These are phyloP conservation scores for Hypoxylon lienhwacheense DNA, from an alignment of 495 filamentous ascomycete species.

Conservation along the genomic window DNA sequence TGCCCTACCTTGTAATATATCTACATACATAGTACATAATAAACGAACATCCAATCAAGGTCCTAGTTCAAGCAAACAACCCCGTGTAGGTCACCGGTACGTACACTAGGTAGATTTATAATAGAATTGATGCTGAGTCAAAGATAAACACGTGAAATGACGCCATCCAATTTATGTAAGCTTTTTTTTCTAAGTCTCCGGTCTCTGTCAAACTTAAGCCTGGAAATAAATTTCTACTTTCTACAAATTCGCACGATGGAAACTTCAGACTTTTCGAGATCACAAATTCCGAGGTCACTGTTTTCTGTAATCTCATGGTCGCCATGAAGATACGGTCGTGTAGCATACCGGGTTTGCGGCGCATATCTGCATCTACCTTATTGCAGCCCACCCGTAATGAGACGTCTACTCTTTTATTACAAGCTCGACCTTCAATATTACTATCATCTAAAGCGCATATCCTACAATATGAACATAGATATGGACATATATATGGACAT, in stretches of 20 bases:
- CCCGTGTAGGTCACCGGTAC: too few species aligned
- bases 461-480: too few species aligned
- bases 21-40: too few species aligned
- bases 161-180: background rate
- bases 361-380: constrained; percentile 20
- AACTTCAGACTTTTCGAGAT: constrained; percentile 1
- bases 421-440: constrained; percentile 20
- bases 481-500: too few species aligned
- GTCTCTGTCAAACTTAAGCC: constrained; percentile 3
- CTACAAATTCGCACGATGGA: constrained; percentile 12
- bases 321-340: constrained; percentile 20
- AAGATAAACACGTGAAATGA: constrained; percentile 1
- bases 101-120: too few species aligned
- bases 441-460: background rate
- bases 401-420: constrained; percentile 6
- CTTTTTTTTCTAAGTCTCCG: background rate
- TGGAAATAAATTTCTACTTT: too few species aligned
- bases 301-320: background rate
- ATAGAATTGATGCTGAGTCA: background rate
- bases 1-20: too few species aligned
- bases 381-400: constrained; percentile 9
- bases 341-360: constrained; percentile 22
- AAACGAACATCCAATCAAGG: too few species aligned
- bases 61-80: too few species aligned
- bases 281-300: constrained; percentile 3